Evolutionary conservation across 805 yeast species (phyloP).

Genomic region (Kazachstania africana): DNA sequence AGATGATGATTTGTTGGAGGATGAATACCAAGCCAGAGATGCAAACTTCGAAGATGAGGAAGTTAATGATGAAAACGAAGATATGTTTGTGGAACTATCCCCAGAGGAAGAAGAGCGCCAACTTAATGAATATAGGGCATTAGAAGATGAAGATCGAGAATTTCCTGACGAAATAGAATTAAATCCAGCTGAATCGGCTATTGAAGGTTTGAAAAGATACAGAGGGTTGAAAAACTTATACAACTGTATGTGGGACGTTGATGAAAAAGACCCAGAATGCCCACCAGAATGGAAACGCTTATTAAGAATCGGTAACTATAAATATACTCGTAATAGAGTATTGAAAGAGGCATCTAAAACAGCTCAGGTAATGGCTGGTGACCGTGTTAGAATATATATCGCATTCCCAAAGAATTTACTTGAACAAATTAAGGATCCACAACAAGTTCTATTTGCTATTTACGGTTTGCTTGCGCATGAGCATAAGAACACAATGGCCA

Average conservation of each 20-base stretch:
- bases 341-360: constrained; percentile 42
- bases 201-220: constrained; percentile 62
- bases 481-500: constrained; percentile 72
- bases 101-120: constrained; percentile 81
- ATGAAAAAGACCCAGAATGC: constrained; percentile 63
- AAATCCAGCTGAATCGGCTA: constrained; percentile 62
- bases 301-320: constrained; percentile 62
- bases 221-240: constrained; percentile 80
- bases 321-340: constrained; percentile 60
- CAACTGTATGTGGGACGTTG: constrained; percentile 76
- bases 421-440: constrained; percentile 33
- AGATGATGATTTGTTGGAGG: constrained; percentile 18
- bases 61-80: constrained; percentile 33
- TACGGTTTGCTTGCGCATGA: constrained; percentile 78
- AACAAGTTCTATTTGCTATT: constrained; percentile 42
- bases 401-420: constrained; percentile 41
- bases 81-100: constrained; percentile 56
- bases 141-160: constrained; percentile 74
- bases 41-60: constrained; percentile 16
- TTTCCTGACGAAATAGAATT: constrained; percentile 94
- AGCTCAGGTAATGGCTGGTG: constrained; percentile 49
- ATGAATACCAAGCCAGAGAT: constrained; percentile 19
- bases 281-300: constrained; percentile 74
- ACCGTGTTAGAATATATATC: constrained; percentile 46
- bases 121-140: constrained; percentile 49